These are phyloP conservation scores for Incumbomyces delicatus DNA, from an alignment of 2,329 filamentous ascomycete genomes.

Conservation along the genomic window DNA sequence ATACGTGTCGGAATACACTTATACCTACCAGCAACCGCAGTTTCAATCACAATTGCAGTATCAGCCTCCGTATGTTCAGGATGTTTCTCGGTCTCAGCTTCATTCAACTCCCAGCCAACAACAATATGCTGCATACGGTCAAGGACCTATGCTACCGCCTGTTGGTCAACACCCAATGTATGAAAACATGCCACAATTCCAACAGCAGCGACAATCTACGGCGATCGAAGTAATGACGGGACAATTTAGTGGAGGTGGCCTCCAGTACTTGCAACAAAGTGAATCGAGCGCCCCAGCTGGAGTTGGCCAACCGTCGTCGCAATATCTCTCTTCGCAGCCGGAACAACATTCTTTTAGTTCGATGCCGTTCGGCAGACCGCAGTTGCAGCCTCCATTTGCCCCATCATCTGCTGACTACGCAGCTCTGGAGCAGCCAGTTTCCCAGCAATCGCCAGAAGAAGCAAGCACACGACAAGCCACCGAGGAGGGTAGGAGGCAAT, in stretches of 20 bases:
- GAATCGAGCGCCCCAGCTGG: slow-evolving; percentile 52
- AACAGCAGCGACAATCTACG: slow-evolving; percentile 55
- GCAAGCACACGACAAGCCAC: slow-evolving; percentile 36
- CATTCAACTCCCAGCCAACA: slow-evolving; percentile 36
- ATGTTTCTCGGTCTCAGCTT: slow-evolving; percentile 23
- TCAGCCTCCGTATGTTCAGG: slow-evolving; percentile 54
- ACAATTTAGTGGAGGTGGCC: slow-evolving; percentile 48
- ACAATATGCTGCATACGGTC: slow-evolving; percentile 45
- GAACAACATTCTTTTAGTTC: slow-evolving; percentile 49
- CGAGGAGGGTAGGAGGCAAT: slow-evolving; percentile 61
- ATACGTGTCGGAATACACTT: slow-evolving; percentile 34
- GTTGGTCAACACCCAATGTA: slow-evolving; percentile 55
- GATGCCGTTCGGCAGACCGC: slow-evolving; percentile 45
- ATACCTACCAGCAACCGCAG: slow-evolving; percentile 48
- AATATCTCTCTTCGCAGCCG: slow-evolving; percentile 58
- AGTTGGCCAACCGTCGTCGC: slow-evolving; percentile 46
- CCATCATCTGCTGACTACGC: slow-evolving; percentile 42
- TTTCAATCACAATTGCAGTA: slow-evolving; percentile 55
- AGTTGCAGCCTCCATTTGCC: slow-evolving; percentile 42
- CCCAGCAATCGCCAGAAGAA: slow-evolving; percentile 19
- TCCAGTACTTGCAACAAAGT: slow-evolving; percentile 63
- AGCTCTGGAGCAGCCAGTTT: slow-evolving; percentile 29
- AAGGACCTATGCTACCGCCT: slow-evolving; percentile 58
- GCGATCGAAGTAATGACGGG: slow-evolving; percentile 65
- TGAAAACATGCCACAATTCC: slow-evolving; percentile 65